Evolutionary conservation across 2,329 filamentous ascomycete species (phyloP).

Genomic region (Cladosporium austrohemisphaericum): DNA sequence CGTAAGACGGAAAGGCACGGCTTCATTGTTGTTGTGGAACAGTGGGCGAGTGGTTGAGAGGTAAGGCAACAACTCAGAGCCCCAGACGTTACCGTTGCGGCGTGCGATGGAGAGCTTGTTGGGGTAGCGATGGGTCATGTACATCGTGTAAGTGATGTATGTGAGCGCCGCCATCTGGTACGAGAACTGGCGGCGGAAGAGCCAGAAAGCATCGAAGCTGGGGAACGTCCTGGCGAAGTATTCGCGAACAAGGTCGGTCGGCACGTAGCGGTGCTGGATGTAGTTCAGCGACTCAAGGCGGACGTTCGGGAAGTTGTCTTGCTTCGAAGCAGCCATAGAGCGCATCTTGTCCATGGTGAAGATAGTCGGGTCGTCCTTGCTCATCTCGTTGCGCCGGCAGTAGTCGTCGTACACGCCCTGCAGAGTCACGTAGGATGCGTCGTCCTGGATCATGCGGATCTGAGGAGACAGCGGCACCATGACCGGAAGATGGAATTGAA

Average conservation of each 20-base stretch:
- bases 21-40: conserved; percentile 95
- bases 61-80: conserved; percentile 84
- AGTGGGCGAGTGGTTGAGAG: conserved; percentile 81
- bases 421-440: conserved; percentile 87
- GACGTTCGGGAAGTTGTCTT: conserved; percentile 48
- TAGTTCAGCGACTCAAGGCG: conserved; percentile 84
- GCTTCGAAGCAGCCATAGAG: conserved; percentile 60
- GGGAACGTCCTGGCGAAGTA: conserved; percentile 89
- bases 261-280: conserved; percentile 91
- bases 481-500: conserved; percentile 92
- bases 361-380: conserved; percentile 91
- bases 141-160: conserved; percentile 98
- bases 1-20: conserved; percentile 93
- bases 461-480: conserved; percentile 95
- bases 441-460: conserved; percentile 93
- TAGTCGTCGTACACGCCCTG: conserved; percentile 97
- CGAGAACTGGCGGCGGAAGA: conserved; percentile 94
- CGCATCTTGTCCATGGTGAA: conserved; percentile 95
- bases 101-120: conserved; percentile 92
- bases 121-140: conserved; percentile 93
- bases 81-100: conserved; percentile 89
- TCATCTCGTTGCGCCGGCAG: conserved; percentile 78
- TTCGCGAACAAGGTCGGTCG: conserved; percentile 73
- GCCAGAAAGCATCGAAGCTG: conserved; percentile 91
- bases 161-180: conserved; percentile 93